phyloP scores from a whole-genome alignment of 371 early-diverging fungal species.

The Mucor mucedo region DNA sequence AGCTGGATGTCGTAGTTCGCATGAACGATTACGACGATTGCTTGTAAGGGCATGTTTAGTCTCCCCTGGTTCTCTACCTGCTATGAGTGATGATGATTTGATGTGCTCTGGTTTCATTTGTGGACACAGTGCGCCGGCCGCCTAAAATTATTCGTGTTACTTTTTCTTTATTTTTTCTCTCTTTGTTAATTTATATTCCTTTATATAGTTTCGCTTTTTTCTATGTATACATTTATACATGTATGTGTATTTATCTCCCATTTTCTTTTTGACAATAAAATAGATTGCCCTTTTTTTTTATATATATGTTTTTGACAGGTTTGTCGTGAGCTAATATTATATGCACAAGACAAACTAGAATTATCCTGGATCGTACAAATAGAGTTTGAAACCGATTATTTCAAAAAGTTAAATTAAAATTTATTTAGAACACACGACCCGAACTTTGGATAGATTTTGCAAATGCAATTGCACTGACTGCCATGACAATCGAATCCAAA shows the following conservation, averaged over 20 bases:
- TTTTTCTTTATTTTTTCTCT: no score
- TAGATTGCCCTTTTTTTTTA: no score
- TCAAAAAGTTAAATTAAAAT: no score
- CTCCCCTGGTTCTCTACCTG: conserved; percentile 25
- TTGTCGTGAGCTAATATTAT: no score
- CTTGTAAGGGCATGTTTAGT: conserved; percentile 56
- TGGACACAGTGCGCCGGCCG: conserved; percentile 44
- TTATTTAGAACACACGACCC: conserved; percentile 6
- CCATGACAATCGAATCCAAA: conserved; percentile 8
- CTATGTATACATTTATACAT: background rate
- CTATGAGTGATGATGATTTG: conserved; percentile 30
- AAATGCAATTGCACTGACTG: background rate
- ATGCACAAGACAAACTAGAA: no score
- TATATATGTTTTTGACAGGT: background rate
- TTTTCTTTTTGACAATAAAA: no score
- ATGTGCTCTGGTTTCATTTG: conserved; percentile 31
- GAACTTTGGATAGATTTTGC: conserved; percentile 6
- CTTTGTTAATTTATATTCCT: background rate
- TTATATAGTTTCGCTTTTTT: background rate
- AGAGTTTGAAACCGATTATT: no score
- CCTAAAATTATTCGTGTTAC: conserved; percentile 16
- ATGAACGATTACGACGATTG: conserved; percentile 59
- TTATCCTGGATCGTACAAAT: no score
- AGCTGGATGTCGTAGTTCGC: conserved; percentile 60
- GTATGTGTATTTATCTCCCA: no score